Conservation (phyloP, 1,139 yeast species). For the Diutina rugosa region DNA sequence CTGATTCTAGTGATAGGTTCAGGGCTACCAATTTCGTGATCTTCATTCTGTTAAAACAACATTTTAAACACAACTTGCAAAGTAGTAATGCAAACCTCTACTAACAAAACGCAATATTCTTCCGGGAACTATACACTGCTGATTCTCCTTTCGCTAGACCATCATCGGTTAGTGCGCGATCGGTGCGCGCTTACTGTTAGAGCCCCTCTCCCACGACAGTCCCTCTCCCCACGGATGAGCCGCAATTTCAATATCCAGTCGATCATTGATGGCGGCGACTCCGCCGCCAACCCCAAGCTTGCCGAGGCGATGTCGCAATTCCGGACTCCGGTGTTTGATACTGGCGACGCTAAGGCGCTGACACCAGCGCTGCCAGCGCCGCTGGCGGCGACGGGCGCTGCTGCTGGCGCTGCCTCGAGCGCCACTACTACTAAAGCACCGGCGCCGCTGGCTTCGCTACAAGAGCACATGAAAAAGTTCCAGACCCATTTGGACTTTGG, state of each 20-base stretch:
- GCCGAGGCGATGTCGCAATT: neutral
- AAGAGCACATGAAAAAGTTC: conserved; percentile 4
- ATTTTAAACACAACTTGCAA: too few relatives aligned
- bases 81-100: too few relatives aligned
- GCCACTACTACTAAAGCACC: conserved; percentile 2
- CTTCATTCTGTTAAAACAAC: too few relatives aligned
- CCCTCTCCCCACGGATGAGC: neutral
- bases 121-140: too few relatives aligned
- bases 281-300: neutral
- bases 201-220: neutral
- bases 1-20: too few relatives aligned
- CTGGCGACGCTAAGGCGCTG: neutral
- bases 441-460: conserved; percentile 3
- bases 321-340: neutral
- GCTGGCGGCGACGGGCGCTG: neutral
- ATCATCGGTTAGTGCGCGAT: neutral
- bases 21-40: too few relatives aligned
- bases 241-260: conserved; percentile 1
- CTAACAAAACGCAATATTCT: too few relatives aligned
- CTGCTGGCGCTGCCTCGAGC: neutral
- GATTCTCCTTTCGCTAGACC: neutral
- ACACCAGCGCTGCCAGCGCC: neutral
- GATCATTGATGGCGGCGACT: neutral
- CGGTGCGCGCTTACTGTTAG: neutral
- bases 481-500: conserved; percentile 5